Conservation (phyloP, 495 filamentous ascomycete species). For the Schizothecium vesticola region DNA sequence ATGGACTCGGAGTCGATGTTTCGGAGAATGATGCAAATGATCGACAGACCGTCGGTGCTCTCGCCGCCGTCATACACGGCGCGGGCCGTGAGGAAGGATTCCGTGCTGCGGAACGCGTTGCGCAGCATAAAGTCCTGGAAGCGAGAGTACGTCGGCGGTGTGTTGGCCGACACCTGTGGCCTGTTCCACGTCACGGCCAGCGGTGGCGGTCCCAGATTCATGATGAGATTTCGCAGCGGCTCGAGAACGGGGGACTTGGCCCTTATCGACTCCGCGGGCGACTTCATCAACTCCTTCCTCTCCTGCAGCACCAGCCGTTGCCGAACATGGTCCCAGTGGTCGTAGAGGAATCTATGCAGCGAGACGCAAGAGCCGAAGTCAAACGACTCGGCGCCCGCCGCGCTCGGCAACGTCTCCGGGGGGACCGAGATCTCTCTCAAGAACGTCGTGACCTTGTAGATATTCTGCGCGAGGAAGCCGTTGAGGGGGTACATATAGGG, state of each 20-base stretch:
- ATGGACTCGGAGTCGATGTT: constrained; percentile 56
- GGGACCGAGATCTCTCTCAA: constrained; percentile 55
- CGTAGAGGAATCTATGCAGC: constrained; percentile 60
- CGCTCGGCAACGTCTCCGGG: constrained; percentile 31
- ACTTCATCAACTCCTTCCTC: constrained; percentile 46
- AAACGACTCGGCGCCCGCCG: constrained; percentile 47
- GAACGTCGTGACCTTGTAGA: constrained; percentile 58
- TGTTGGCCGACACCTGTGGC: constrained; percentile 53
- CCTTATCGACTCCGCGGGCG: constrained; percentile 42
- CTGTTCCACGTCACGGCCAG: constrained; percentile 60
- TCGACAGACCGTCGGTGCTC: constrained; percentile 60
- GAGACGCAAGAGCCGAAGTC: constrained; percentile 63
- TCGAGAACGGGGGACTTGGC: constrained; percentile 46
- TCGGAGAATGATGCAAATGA: constrained; percentile 61
- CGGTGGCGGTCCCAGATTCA: constrained; percentile 57
- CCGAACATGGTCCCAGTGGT: constrained; percentile 62
- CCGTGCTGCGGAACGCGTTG: constrained; percentile 56
- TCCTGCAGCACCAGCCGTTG: constrained; percentile 56
- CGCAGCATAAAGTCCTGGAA: constrained; percentile 67
- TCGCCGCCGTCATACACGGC: constrained; percentile 65
- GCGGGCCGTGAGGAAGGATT: constrained; percentile 52
- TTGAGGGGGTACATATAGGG: constrained; percentile 64
- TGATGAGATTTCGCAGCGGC: constrained; percentile 51
- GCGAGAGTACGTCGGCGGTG: constrained; percentile 54
- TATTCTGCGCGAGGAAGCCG: constrained; percentile 58